Conservation (phyloP, 2,329 filamentous ascomycete species). For the Colletotrichum lindemuthianum region DNA sequence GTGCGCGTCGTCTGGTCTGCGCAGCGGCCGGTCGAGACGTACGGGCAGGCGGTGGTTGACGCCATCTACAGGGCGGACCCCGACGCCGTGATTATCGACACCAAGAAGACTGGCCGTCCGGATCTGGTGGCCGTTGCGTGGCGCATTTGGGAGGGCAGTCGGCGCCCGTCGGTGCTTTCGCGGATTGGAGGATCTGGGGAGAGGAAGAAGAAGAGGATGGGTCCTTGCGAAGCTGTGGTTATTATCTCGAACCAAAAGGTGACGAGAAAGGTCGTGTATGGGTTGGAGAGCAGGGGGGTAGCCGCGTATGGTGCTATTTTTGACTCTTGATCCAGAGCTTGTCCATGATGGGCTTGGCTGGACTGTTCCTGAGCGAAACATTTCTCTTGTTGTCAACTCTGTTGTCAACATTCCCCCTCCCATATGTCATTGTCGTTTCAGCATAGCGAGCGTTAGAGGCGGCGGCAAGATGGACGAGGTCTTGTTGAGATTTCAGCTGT, state of each 20-base stretch:
- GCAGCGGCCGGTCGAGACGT: conserved; percentile 69
- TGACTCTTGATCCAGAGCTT: conserved; percentile 56
- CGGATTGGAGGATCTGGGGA: not conserved
- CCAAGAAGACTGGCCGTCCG: conserved; percentile 65
- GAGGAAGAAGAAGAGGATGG: conserved; percentile 47
- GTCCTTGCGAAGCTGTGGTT: conserved; percentile 74
- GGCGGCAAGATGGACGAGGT: not conserved
- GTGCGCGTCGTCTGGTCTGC: conserved; percentile 77
- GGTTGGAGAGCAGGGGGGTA: conserved; percentile 72
- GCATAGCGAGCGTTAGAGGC: conserved; percentile 13
- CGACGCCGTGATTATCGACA: conserved; percentile 75
- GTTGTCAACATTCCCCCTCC: not conserved
- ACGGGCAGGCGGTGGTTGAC: conserved; percentile 65
- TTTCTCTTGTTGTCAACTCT: not conserved
- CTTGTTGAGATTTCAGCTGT: no score
- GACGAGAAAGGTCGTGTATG: conserved; percentile 75
- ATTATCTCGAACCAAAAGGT: conserved; percentile 77
- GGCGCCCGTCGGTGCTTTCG: conserved; percentile 26
- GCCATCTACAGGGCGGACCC: conserved; percentile 67
- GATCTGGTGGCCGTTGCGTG: conserved; percentile 56
- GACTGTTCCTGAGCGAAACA: not conserved
- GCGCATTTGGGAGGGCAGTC: conserved; percentile 40
- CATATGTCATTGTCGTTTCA: no score
- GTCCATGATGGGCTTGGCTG: not conserved
- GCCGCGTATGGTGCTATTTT: conserved; percentile 79